Percentiles rank a stretch among this genome's conserved stretches.
Evolutionary conservation across 441 rosid genomes (phyloP).

Genomic region (Arabidopsis hybrid): DNA sequence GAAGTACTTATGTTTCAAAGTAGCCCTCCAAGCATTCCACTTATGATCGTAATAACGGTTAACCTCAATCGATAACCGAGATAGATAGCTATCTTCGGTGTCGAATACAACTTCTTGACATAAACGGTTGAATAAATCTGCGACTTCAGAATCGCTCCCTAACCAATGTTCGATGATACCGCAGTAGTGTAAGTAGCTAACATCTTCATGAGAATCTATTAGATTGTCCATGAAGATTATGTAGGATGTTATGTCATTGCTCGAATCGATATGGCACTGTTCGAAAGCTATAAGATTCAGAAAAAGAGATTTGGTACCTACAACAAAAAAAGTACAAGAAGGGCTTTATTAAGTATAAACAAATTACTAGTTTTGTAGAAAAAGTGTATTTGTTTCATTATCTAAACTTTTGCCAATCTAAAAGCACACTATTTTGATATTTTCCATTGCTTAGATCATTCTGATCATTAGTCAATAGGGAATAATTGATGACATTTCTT

Average conservation of each 20-base stretch:
- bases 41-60: slow-evolving; percentile 67
- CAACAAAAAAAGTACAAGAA: slow-evolving; percentile 14
- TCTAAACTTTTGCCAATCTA: not conserved
- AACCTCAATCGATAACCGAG: slow-evolving; percentile 67
- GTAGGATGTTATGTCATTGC: slow-evolving; percentile 80
- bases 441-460: slow-evolving; percentile 15
- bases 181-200: slow-evolving; percentile 73
- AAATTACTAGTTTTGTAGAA: not conserved
- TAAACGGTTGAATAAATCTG: slow-evolving; percentile 79
- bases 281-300: slow-evolving; percentile 86
- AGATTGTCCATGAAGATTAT: slow-evolving; percentile 89
- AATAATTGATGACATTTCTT: slow-evolving; percentile 25
- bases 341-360: not conserved
- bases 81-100: slow-evolving; percentile 71
- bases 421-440: not conserved
- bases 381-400: slow-evolving; percentile 9
- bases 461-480: slow-evolving; percentile 29
- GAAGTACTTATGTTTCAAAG: slow-evolving; percentile 80
- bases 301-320: slow-evolving; percentile 78
- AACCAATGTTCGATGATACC: slow-evolving; percentile 91
- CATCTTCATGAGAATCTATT: slow-evolving; percentile 81
- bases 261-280: slow-evolving; percentile 77
- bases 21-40: slow-evolving; percentile 90
- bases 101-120: slow-evolving; percentile 95
- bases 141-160: slow-evolving; percentile 85